Evolutionary conservation across 768 basidiomycete genomes (phyloP), one percentile per base, ranked within the genome.

Genomic region (Auriscalpium microsporum): DNA sequence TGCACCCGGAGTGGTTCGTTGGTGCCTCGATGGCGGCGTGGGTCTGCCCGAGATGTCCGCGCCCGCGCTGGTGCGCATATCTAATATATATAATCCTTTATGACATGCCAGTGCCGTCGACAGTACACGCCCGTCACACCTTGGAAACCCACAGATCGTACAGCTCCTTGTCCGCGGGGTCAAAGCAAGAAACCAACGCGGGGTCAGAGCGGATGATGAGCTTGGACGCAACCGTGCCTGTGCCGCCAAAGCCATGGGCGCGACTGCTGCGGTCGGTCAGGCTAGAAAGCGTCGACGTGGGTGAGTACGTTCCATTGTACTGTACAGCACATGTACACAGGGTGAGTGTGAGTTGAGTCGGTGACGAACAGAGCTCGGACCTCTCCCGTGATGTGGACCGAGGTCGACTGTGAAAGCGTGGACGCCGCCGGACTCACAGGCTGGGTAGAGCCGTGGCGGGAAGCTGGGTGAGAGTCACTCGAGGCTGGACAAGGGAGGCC

Each of bases 141-240:
- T 70, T 76, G 4, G 86, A 83, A 33, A 75, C 84, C 89, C 90
- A 91, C 10, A 90, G 73, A 46, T 83, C 80, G 62, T 90, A 90
- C 19, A 92, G 73, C 61, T 89, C 84, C 70, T 76, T 82, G 69
- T 92, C 90, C 21, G 77, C 73, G 13, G 81, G 77, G 67, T 91
- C 87, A 62, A 92, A 92, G 59, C 80, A 86, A 36, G 86, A 87
- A 54, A 82, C 65, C 44, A 89, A 72, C 8, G 84, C 71, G 5
- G 84, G 78, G 66, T 90, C 87, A 21, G 81, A 72, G 44, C 84
- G 82, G 62, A 89, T 76, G 19, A 71, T 60, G 36, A 77, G 65
- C 62, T 69, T 75, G 66, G 67, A 72, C 50, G 65, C 54, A 23
- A 66, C 68, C 23, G 63, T 65, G 42, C 36, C 49, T 16, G 28